A percentile compares a stretch with the other conserved stretches of the same genome.
Conservation (phyloP, 768 basidiomycete genomes). For the Sporobolomyces phaffii region DNA sequence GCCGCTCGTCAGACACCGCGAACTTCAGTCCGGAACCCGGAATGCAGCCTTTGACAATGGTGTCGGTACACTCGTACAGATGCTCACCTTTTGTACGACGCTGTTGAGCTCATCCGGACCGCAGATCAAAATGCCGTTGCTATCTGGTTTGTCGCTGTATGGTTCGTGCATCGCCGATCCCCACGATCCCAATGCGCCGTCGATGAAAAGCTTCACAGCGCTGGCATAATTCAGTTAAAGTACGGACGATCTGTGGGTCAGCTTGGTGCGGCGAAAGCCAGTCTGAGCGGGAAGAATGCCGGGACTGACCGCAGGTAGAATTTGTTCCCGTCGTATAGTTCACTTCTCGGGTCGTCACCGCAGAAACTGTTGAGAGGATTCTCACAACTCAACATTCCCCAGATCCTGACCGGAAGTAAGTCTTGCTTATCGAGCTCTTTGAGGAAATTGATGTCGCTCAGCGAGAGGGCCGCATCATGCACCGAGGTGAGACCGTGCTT, state of each 20-base stretch:
- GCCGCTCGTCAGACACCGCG: background rate
- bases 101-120: conserved; percentile 54
- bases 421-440: conserved; percentile 51
- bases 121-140: conserved; percentile 63
- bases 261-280: conserved; percentile 39
- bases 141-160: conserved; percentile 60
- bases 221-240: too few relatives aligned
- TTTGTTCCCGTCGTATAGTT: conserved; percentile 59
- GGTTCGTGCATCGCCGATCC: conserved; percentile 82
- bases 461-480: conserved; percentile 66
- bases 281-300: background rate
- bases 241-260: too few relatives aligned
- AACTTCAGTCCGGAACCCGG: too few relatives aligned
- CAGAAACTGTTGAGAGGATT: conserved; percentile 56
- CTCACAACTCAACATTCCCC: conserved; percentile 45
- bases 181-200: conserved; percentile 87
- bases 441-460: conserved; percentile 59
- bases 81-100: conserved; percentile 56
- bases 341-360: conserved; percentile 53
- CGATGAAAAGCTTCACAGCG: conserved; percentile 67
- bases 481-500: conserved; percentile 74
- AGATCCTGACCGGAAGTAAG: conserved; percentile 58
- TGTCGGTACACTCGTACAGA: background rate
- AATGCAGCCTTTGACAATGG: too few relatives aligned
- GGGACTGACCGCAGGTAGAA: conserved; percentile 53